Evolutionary conservation across 345 rosid genomes (phyloP).

Genomic region (Firmiana major): DNA sequence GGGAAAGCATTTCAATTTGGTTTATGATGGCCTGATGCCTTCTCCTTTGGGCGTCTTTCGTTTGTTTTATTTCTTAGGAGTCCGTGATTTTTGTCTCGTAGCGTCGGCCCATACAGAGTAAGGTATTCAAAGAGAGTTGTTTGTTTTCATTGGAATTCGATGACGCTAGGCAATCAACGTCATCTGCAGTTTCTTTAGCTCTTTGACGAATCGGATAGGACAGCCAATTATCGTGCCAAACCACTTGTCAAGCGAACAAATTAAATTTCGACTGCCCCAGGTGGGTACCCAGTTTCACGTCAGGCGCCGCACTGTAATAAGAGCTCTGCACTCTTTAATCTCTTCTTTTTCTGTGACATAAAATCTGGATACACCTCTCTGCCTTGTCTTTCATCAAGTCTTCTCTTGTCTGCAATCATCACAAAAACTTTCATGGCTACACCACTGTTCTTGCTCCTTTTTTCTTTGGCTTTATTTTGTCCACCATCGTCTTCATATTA

Average conservation of each 20-base stretch:
- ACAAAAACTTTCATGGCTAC: constrained; percentile 1
- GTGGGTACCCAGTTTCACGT: not conserved
- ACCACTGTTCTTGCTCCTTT: not conserved
- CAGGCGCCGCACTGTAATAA: not conserved
- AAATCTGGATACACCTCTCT: not conserved
- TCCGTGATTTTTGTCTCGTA: too few relatives aligned
- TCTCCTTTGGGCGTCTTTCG: too few relatives aligned
- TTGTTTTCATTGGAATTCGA: too few relatives aligned
- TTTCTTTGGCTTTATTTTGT: not conserved
- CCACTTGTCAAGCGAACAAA: not conserved
- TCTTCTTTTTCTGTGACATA: not conserved
- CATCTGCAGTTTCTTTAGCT: not conserved
- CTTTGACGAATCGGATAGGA: not conserved
- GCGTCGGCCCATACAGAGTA: too few relatives aligned
- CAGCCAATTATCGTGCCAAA: not conserved
- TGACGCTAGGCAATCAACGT: too few relatives aligned
- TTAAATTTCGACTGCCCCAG: too few relatives aligned
- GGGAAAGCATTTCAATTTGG: too few relatives aligned
- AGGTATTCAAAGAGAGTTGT: too few relatives aligned
- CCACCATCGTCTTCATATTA: not conserved
- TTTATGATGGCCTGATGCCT: too few relatives aligned
- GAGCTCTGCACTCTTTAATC: not conserved
- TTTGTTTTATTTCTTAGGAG: too few relatives aligned
- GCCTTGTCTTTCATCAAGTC: not conserved
- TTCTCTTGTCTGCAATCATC: not conserved